A percentile compares a stretch with the other conserved stretches of the same genome.
These are phyloP conservation scores for Fusarium gaditjirri DNA, from an alignment of 2,329 filamentous ascomycete species.

Conservation along the genomic window DNA sequence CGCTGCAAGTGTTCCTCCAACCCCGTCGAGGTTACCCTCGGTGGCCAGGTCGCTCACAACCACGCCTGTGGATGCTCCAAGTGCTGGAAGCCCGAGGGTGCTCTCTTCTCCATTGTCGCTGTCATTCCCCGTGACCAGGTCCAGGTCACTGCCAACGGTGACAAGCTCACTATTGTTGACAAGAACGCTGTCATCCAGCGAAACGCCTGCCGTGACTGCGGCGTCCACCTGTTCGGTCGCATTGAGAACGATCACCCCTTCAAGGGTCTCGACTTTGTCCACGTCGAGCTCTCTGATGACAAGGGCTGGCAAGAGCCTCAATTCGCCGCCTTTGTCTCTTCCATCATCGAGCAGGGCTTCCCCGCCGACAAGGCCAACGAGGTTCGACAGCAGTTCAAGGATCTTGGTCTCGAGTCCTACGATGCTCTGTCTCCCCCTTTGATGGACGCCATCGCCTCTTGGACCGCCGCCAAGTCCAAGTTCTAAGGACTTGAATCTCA, in stretches of 20 bases:
- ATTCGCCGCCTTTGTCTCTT: conserved; percentile 75
- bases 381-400: conserved; percentile 64
- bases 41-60: conserved; percentile 71
- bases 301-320: conserved; percentile 78
- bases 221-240: conserved; percentile 71
- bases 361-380: conserved; percentile 63
- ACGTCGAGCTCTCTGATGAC: conserved; percentile 68
- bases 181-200: conserved; percentile 67
- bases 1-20: conserved; percentile 67
- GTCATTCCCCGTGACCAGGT: conserved; percentile 68
- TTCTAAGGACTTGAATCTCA: conserved; percentile 11
- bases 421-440: conserved; percentile 69
- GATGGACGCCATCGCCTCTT: conserved; percentile 71
- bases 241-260: conserved; percentile 74
- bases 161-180: conserved; percentile 69
- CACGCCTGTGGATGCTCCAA: conserved; percentile 78
- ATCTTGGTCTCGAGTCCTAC: conserved; percentile 68
- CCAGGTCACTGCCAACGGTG: conserved; percentile 64
- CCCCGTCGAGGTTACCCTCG: conserved; percentile 68
- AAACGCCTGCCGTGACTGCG: conserved; percentile 69
- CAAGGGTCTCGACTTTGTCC: conserved; percentile 76
- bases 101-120: conserved; percentile 72
- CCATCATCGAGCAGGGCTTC: conserved; percentile 75
- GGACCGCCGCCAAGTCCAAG: conserved; percentile 60
- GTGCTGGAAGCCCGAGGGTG: conserved; percentile 74